Conservation (phyloP, 768 basidiomycete species). For the Collybia sordida region DNA sequence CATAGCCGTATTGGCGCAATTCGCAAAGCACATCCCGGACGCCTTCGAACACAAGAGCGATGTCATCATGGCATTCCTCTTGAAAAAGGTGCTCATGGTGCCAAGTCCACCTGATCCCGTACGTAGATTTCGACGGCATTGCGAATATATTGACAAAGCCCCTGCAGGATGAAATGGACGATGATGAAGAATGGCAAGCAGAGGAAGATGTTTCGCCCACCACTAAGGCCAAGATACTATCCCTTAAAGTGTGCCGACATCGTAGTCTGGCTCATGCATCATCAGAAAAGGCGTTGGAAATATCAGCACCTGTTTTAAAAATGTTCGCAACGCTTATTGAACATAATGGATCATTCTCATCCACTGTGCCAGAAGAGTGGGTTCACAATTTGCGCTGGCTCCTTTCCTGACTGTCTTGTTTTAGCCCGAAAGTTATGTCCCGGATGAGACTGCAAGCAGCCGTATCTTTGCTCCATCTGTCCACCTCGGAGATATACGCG, state of each 20-base stretch:
- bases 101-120: slow-evolving; percentile 48
- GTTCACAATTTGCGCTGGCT: slow-evolving; percentile 13
- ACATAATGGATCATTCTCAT: slow-evolving; percentile 61
- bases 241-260: slow-evolving; percentile 81
- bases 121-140: slow-evolving; percentile 18
- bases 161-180: slow-evolving; percentile 60
- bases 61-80: slow-evolving; percentile 65
- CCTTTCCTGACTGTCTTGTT: slow-evolving; percentile 4
- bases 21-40: slow-evolving; percentile 65
- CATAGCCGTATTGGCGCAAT: slow-evolving; percentile 70
- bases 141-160: slow-evolving; percentile 4
- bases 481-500: slow-evolving; percentile 56
- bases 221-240: slow-evolving; percentile 69
- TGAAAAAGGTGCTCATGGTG: slow-evolving; percentile 69
- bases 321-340: slow-evolving; percentile 74
- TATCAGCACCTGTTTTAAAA: slow-evolving; percentile 74
- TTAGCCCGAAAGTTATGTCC: slow-evolving; percentile 61
- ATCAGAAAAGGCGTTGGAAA: slow-evolving; percentile 57
- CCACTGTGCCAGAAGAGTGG: slow-evolving; percentile 45
- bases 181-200: slow-evolving; percentile 74
- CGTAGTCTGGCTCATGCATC: slow-evolving; percentile 70
- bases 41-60: slow-evolving; percentile 82
- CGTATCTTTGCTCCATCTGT: slow-evolving; percentile 76
- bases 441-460: slow-evolving; percentile 85
- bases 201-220: slow-evolving; percentile 58